phyloP scores from a whole-genome alignment of 2,329 filamentous ascomycete genomes.

The Neonectria magnoliae region DNA sequence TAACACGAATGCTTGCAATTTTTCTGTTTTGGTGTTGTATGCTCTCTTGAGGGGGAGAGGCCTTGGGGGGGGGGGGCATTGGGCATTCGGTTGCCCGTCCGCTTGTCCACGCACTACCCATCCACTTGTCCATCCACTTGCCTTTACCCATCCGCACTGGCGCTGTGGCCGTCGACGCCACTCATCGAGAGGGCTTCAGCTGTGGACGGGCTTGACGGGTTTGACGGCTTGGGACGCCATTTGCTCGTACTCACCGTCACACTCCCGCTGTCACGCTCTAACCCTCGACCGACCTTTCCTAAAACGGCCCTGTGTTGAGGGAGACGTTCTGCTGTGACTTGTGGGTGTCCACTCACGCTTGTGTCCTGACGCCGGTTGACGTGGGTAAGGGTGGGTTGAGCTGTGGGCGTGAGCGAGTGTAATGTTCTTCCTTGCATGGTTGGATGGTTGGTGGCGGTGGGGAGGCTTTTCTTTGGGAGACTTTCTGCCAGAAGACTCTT shows the following conservation, averaged over 20 bases:
- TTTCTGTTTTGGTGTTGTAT: neutral
- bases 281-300: conserved; percentile 10
- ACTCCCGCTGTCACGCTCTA: conserved; percentile 13
- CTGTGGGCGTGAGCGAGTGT: conserved; percentile 9
- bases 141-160: neutral
- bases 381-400: neutral
- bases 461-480: neutral
- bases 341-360: conserved; percentile 10
- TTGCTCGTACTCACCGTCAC: neutral
- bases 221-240: neutral
- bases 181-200: conserved; percentile 13
- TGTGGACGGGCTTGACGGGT: neutral
- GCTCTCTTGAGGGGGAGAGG: no score
- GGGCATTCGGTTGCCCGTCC: neutral
- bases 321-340: neutral
- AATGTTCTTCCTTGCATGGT: conserved; percentile 4
- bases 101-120: neutral
- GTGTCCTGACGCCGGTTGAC: conserved; percentile 13
- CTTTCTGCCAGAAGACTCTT: neutral
- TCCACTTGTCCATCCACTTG: neutral
- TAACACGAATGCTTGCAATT: neutral
- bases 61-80: neutral
- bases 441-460: neutral
- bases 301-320: conserved; percentile 3
- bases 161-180: conserved; percentile 2